Evolutionary conservation across 2,329 filamentous ascomycete species (phyloP), one percentile per base, ranked within the genome.

Genomic region (Aureobasidium sp.): DNA sequence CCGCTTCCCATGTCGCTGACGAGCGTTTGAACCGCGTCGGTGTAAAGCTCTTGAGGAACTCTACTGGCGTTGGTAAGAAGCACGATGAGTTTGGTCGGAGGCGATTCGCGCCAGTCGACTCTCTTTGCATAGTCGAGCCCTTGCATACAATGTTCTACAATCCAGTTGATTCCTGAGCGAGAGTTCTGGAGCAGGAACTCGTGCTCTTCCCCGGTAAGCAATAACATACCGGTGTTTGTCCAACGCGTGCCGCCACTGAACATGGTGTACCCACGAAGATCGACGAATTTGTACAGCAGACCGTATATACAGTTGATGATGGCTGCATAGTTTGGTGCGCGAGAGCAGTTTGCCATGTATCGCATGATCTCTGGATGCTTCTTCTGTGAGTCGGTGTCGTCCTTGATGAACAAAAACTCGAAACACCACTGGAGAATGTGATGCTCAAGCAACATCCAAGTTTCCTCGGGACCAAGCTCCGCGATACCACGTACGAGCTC

Each of bases 351-450:
- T 31, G 40, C 42, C 3, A 51, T 16, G 31, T 43, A 43, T 7
- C 65, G 8, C 38, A 31, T 23, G 3, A 71, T 23, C 11, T 29
- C 16, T 8, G 29, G 33, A 36, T 67, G 31, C 29, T 65, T 54
- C 27, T 40, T 31, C 25, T 66, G 42, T 18, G 60, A 23, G 4
- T n/a, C 40, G n/a, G 47, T 18, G 48, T 67, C 33, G 27, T 48
- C 48, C 4, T 58, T 60, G 13, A 68, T 16, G 25, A 43, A 36
- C 3, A 71, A 20, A 8, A 70, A 50, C 9, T 67, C 65, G 10
- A 72, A 40, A 20, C 64, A 67, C 65, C 66, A 68, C 6, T 18
- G 23, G 10, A 70, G 45, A 55, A 69, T 66, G 9, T 55, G 62
- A 18, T 43, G 25, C 15, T 68, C 42, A 16, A 70, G 40, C 9